Conservation (phyloP, 306 rosid genomes). For the Trifolium pratense region DNA sequence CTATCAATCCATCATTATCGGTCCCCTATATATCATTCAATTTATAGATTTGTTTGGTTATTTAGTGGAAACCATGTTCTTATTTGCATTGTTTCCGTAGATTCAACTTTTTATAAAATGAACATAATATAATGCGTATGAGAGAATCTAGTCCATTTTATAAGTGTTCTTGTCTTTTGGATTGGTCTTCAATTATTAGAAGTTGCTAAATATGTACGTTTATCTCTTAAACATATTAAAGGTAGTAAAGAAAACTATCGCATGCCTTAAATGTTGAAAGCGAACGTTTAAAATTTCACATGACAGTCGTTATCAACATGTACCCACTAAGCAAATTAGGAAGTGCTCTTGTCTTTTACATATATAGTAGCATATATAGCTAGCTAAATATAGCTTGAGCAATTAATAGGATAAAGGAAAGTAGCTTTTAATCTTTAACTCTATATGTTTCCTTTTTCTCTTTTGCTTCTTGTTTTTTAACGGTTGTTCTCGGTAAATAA, state of each 20-base stretch:
- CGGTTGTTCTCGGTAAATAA: constrained; percentile 33
- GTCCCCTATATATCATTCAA: constrained; percentile 22
- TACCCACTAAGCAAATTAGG: constrained; percentile 19
- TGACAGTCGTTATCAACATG: constrained; percentile 26
- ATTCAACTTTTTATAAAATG: constrained; percentile 25
- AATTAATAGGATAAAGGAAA: constrained; percentile 31
- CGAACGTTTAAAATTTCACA: constrained; percentile 34
- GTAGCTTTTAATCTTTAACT: constrained; percentile 31
- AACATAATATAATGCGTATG: constrained; percentile 3
- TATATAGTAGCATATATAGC: constrained; percentile 7
- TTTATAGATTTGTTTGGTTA: constrained; percentile 40
- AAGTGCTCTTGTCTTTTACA: constrained; percentile 7
- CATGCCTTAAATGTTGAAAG: constrained; percentile 39
- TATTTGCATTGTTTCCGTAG: constrained; percentile 3
- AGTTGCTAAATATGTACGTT: constrained; percentile 30
- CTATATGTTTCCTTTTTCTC: constrained; percentile 13
- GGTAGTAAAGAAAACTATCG: constrained; percentile 1
- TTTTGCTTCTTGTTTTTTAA: constrained; percentile 32
- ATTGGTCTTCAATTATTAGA: constrained; percentile 39
- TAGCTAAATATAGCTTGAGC: constrained; percentile 6
- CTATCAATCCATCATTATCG: constrained; percentile 10
- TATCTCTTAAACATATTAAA: constrained; percentile 24
- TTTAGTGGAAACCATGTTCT: constrained; percentile 36
- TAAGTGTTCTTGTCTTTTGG: constrained; percentile 11
- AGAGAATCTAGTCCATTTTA: constrained; percentile 39